Conservation (phyloP, 108 stramenopile genomes). For the Aurantiochytrium sp. region DNA sequence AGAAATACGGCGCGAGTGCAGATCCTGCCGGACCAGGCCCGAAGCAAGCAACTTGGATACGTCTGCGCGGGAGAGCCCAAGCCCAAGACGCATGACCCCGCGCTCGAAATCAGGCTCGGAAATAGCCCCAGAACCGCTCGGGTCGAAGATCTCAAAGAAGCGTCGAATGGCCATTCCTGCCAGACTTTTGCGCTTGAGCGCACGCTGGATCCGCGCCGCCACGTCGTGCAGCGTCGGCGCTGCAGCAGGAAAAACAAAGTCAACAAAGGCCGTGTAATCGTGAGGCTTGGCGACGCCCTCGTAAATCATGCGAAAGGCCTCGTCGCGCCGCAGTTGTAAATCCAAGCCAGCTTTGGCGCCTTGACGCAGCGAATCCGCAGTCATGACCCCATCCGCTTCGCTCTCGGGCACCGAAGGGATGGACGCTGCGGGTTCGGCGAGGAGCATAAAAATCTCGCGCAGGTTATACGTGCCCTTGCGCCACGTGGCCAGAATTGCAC, state of each 20-base stretch:
- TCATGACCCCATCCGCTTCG: too few species aligned
- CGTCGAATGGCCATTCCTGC: neutral
- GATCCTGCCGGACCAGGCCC: neutral
- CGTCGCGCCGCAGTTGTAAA: neutral
- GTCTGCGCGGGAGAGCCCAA: neutral
- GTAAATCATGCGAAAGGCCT: neutral
- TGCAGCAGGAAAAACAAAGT: neutral
- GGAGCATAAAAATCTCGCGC: too few species aligned
- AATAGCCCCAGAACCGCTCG: neutral
- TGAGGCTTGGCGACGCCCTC: neutral
- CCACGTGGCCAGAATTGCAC: too few species aligned
- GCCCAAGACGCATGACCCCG: neutral
- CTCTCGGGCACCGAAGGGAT: too few species aligned
- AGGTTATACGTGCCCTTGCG: too few species aligned
- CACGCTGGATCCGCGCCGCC: neutral
- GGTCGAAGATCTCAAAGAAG: neutral
- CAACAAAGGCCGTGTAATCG: neutral
- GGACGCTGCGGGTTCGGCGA: too few species aligned
- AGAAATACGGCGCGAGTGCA: neutral
- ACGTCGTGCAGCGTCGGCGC: neutral
- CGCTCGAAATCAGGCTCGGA: neutral
- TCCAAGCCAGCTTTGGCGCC: too few species aligned
- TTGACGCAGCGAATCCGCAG: too few species aligned
- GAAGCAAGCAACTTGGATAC: neutral
- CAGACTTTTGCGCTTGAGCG: neutral